Evolutionary conservation across 2,329 filamentous ascomycete genomes (phyloP).

Genomic region (Biscogniauxia marginata): DNA sequence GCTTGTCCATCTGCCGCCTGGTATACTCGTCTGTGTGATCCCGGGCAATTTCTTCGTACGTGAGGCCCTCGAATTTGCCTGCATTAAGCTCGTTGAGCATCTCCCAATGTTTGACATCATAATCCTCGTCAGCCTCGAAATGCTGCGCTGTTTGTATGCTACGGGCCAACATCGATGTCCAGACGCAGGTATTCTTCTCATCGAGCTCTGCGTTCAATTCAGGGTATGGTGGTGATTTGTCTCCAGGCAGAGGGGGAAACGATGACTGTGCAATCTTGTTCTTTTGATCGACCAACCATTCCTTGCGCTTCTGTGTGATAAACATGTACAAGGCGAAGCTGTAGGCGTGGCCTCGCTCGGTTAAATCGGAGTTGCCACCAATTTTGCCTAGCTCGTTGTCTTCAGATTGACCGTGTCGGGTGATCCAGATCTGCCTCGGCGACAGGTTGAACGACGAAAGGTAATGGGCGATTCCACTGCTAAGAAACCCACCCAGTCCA

Average conservation of each 20-base stretch:
- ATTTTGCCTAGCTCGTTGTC: constrained; percentile 89
- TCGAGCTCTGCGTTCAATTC: constrained; percentile 69
- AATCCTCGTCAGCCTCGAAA: constrained; percentile 89
- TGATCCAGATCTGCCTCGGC: constrained; percentile 97
- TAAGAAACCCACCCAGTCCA: constrained; percentile 87
- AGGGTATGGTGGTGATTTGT: constrained; percentile 92
- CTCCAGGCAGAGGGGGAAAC: constrained; percentile 87
- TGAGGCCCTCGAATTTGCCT: constrained; percentile 90
- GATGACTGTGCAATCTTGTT: constrained; percentile 73
- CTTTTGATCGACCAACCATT: constrained; percentile 81
- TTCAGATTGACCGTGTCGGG: constrained; percentile 84
- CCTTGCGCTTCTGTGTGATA: constrained; percentile 73
- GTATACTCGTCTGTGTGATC: constrained; percentile 78
- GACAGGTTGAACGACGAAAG: constrained; percentile 96
- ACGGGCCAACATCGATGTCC: constrained; percentile 95
- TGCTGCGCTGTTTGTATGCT: constrained; percentile 84
- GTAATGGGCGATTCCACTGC: constrained; percentile 89
- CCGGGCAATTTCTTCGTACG: constrained; percentile 84
- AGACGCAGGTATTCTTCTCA: constrained; percentile 93
- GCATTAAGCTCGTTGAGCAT: constrained; percentile 97
- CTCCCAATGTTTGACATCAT: constrained; percentile 95
- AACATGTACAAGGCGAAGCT: constrained; percentile 78
- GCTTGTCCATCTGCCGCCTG: constrained; percentile 79
- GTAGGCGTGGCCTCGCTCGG: constrained; percentile 76
- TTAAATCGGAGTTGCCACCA: constrained; percentile 81